These are phyloP conservation scores for Dichotomopilus funicola DNA, from an alignment of 2,329 filamentous ascomycete species.

Conservation along the genomic window DNA sequence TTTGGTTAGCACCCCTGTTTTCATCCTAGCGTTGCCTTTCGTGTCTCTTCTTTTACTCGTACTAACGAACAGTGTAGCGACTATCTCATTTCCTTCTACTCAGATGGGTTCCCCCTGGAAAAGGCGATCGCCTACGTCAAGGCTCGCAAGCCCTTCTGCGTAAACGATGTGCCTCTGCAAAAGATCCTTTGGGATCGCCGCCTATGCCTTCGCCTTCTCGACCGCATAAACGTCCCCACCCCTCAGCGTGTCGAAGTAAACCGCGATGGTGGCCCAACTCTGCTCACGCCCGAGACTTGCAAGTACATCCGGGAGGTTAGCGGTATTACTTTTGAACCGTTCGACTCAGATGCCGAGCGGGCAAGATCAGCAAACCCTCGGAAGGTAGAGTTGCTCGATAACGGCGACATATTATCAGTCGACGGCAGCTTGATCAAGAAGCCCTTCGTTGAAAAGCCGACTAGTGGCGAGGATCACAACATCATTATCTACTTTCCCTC, in stretches of 20 bases:
- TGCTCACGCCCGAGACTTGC: constrained; percentile 72
- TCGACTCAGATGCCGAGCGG: constrained; percentile 57
- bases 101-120: constrained; percentile 90
- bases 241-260: constrained; percentile 85
- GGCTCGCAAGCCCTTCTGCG: constrained; percentile 88
- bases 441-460: constrained; percentile 96
- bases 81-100: constrained; percentile 97
- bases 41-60: background rate
- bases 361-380: constrained; percentile 45
- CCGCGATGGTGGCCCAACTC: constrained; percentile 78
- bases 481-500: constrained; percentile 96
- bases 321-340: constrained; percentile 66
- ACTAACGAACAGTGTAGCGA: constrained; percentile 46
- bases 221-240: constrained; percentile 83
- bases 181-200: constrained; percentile 94
- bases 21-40: background rate
- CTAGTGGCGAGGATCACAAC: constrained; percentile 97
- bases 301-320: constrained; percentile 75
- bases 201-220: constrained; percentile 79
- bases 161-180: constrained; percentile 97
- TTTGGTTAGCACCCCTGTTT: constrained; percentile 51
- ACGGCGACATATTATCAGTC: constrained; percentile 80
- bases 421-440: constrained; percentile 79
- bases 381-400: constrained; percentile 79
- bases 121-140: constrained; percentile 96